These are phyloP conservation scores for Bombardia bombarda DNA, from an alignment of 495 filamentous ascomycete species.

Conservation along the genomic window DNA sequence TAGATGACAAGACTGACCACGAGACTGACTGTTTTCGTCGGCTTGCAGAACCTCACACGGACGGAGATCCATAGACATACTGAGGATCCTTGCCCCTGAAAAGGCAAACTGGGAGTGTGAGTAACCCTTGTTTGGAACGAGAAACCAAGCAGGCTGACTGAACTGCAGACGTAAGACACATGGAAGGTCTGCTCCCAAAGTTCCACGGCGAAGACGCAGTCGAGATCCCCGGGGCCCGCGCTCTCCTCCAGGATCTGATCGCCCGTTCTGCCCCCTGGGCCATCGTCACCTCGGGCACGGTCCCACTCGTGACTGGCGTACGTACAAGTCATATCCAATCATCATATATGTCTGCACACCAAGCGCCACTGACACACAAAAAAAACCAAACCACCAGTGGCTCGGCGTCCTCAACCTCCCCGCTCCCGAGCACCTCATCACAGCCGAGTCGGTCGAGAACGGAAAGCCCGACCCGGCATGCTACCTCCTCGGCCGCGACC, in stretches of 20 bases:
- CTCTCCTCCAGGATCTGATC: slow-evolving; percentile 36
- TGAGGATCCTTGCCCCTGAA: slow-evolving; percentile 63
- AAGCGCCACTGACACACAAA: no score
- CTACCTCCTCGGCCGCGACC: slow-evolving; percentile 64
- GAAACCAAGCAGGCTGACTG: no score
- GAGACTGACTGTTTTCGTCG: background rate
- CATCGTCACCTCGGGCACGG: slow-evolving; percentile 85
- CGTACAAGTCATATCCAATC: background rate
- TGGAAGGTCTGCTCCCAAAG: slow-evolving; percentile 72
- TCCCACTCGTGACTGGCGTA: slow-evolving; percentile 64
- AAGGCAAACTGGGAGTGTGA: slow-evolving; percentile 89
- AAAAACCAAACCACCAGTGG: slow-evolving; percentile 51
- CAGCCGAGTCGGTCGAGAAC: slow-evolving; percentile 74
- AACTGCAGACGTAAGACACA: slow-evolving; percentile 62
- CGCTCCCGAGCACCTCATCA: slow-evolving; percentile 63
- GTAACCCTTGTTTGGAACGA: slow-evolving; percentile 21
- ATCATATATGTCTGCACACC: background rate
- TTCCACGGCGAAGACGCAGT: slow-evolving; percentile 67
- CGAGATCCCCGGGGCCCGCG: slow-evolving; percentile 64
- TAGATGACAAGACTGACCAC: no score
- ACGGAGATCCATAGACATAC: slow-evolving; percentile 71
- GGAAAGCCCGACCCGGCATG: slow-evolving; percentile 89
- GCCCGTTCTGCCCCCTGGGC: slow-evolving; percentile 61
- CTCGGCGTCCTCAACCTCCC: slow-evolving; percentile 68
- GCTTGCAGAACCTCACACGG: slow-evolving; percentile 67